These are phyloP conservation scores for Elsinoe arachidis DNA, from an alignment of 2,329 filamentous ascomycete species.

Conservation along the genomic window DNA sequence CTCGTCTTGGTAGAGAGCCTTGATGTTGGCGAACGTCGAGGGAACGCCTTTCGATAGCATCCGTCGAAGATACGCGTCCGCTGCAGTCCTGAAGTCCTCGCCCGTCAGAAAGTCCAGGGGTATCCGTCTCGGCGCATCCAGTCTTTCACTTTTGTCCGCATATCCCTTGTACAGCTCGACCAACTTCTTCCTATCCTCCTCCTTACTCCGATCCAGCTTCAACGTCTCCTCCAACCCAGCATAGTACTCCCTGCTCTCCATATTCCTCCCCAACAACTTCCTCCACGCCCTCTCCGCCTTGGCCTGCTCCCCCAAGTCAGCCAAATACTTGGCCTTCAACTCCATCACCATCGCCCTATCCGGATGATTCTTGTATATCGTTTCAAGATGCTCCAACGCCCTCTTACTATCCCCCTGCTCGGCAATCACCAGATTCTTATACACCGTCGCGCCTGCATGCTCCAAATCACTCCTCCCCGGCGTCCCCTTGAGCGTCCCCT, in stretches of 20 bases:
- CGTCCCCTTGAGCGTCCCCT: slow-evolving; percentile 78
- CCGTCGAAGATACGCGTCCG: slow-evolving; percentile 66
- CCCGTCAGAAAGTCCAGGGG: slow-evolving; percentile 83
- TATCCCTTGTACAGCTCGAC: slow-evolving; percentile 74
- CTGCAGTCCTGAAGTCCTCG: slow-evolving; percentile 69
- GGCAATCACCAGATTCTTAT: slow-evolving; percentile 91
- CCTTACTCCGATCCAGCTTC: slow-evolving; percentile 52
- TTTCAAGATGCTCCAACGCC: slow-evolving; percentile 78
- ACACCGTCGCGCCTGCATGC: slow-evolving; percentile 86
- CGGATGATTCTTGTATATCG: slow-evolving; percentile 64
- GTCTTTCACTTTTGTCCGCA: slow-evolving; percentile 69
- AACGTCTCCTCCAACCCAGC: slow-evolving; percentile 63
- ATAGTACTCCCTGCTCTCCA: slow-evolving; percentile 82
- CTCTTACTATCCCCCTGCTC: slow-evolving; percentile 76
- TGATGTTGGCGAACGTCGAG: slow-evolving; percentile 93
- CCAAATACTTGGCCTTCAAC: slow-evolving; percentile 72
- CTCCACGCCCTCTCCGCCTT: slow-evolving; percentile 79
- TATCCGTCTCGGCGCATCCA: slow-evolving; percentile 76
- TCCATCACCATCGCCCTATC: slow-evolving; percentile 83
- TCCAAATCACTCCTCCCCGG: slow-evolving; percentile 75
- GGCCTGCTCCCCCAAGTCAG: slow-evolving; percentile 64
- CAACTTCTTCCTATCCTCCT: slow-evolving; percentile 58
- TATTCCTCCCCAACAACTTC: slow-evolving; percentile 73
- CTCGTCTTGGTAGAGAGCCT: slow-evolving; percentile 74
- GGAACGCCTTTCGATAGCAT: slow-evolving; percentile 91